Base-by-base conservation (phyloP, 495 filamentous ascomycete genomes). In the Trichoderma reesei region DNA sequence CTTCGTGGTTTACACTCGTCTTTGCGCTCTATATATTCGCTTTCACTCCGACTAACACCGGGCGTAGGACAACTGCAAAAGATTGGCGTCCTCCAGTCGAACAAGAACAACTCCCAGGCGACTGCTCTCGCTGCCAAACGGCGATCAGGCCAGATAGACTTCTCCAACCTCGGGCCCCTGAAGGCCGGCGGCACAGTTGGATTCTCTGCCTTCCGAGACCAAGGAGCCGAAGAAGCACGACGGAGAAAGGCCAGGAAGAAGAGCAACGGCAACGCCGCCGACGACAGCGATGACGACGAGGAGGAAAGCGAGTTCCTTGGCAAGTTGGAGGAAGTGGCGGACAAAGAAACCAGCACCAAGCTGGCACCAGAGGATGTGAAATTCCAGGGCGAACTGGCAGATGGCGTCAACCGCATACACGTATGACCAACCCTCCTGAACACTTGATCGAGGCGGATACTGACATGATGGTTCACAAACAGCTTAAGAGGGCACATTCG, bases 401-500 rank as follows among this genome's bases (percentile, higher is more conserved):
- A 96, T 67, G 91, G 92, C 36, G 87, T 99, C 33, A 83, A 90
- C 61, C 88, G 94, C 72, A 96, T 99, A 69, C 91, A 90, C 78
- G 93, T 95, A 83, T 71, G 89, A 77, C 65, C 46, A 63, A 31
- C 37, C 39, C 41, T 33, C 61, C 9, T 14, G 7, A 36, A 46
- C 4, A 2, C 10, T 31, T 2, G n/a, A 31, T 33, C 10, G 26
- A 56, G 20, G 1, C 11, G 3, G 8, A 16, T 6, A 41, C 61
- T 63, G 41, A 63, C 41, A 31, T 34, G 2, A 11, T 39, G 3
- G 20, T 20, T 33, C 20, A 11, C 20, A 56, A 33, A 67, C 72
- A 98, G 93, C 84, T 98, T 41, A 98, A 98, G 83, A 90, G 95
- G 65, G 89, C 92, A 67, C 94, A 96, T 76, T 97, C 94, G 0